Percentiles rank a stretch among this genome's conserved stretches.
These are phyloP conservation scores for Aspergillus transmontanensis DNA, from an alignment of 2,329 filamentous ascomycete genomes.

Conservation along the genomic window DNA sequence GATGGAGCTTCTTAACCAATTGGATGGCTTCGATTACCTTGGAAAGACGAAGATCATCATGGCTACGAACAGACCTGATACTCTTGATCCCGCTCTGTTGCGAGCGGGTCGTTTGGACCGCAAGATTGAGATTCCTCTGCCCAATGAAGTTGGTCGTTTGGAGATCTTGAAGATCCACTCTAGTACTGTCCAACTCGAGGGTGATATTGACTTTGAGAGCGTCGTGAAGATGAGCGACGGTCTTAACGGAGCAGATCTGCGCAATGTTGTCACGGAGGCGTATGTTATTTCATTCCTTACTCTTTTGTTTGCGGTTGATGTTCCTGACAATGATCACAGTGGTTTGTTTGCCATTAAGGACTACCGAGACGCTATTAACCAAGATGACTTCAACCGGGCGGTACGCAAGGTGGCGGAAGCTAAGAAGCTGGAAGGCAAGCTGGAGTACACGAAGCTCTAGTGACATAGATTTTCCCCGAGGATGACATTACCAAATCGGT, in stretches of 20 bases:
- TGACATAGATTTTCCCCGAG: constrained; percentile 19
- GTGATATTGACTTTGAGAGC: constrained; percentile 97
- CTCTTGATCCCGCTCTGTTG: constrained; percentile 87
- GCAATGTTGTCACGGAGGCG: constrained; percentile 98
- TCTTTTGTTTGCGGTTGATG: background rate
- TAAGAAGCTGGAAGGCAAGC: constrained; percentile 98
- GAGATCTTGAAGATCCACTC: constrained; percentile 99
- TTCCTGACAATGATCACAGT: constrained; percentile 49
- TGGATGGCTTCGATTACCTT: constrained; percentile 98
- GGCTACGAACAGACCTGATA: constrained; percentile 96
- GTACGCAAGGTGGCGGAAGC: constrained; percentile 95
- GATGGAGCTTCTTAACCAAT: constrained; percentile 98
- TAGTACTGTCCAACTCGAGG: constrained; percentile 80
- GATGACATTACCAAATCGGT: constrained; percentile 20
- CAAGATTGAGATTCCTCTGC: constrained; percentile 96
- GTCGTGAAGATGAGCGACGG: constrained; percentile 99
- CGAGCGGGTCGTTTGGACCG: constrained; percentile 91
- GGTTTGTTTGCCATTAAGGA: constrained; percentile 98
- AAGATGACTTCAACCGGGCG: constrained; percentile 99
- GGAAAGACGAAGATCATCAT: constrained; percentile 99
- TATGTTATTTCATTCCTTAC: constrained; percentile 56
- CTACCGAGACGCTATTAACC: constrained; percentile 92
- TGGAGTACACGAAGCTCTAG: constrained; percentile 95
- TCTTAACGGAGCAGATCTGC: constrained; percentile 93
- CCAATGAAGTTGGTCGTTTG: constrained; percentile 92